A percentile compares a stretch with the other conserved stretches of the same genome.
Conservation (phyloP, 371 early-diverging fungal genomes). For the Zychaea mexicana region DNA sequence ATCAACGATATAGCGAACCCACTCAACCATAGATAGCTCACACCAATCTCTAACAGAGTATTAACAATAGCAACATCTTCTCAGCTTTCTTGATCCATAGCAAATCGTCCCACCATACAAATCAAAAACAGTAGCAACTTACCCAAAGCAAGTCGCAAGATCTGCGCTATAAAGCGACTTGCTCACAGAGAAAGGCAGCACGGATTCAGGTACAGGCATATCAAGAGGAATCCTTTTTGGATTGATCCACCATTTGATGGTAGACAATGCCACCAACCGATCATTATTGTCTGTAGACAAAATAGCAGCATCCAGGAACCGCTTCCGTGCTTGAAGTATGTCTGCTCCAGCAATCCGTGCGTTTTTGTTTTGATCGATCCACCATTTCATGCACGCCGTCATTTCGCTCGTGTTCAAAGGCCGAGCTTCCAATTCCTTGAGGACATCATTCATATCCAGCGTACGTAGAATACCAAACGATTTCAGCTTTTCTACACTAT, state of each 20-base stretch:
- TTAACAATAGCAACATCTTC: not conserved
- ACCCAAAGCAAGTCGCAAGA: constrained; percentile 57
- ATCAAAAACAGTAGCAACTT: not conserved
- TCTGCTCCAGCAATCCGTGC: not conserved
- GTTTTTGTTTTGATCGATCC: constrained; percentile 51
- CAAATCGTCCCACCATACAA: not conserved
- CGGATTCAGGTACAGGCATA: constrained; percentile 61
- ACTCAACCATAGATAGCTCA: constrained; percentile 66
- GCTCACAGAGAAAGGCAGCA: constrained; percentile 67
- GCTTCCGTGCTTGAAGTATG: constrained; percentile 2
- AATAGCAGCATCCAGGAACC: constrained; percentile 37
- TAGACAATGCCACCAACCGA: constrained; percentile 41
- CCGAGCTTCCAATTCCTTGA: constrained; percentile 63
- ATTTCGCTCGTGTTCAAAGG: constrained; percentile 60
- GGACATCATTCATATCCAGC: constrained; percentile 65
- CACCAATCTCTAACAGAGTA: constrained; percentile 37
- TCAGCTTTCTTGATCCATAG: too few species aligned
- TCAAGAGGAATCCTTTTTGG: constrained; percentile 63
- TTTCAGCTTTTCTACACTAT: constrained; percentile 60
- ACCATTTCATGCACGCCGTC: constrained; percentile 79
- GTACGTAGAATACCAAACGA: constrained; percentile 33
- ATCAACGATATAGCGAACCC: constrained; percentile 58
- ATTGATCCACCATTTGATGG: constrained; percentile 58
- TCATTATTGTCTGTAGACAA: constrained; percentile 45
- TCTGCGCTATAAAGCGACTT: constrained; percentile 61